Conservation (phyloP, 805 yeast species). For the Kluyveromyces siamensis region DNA sequence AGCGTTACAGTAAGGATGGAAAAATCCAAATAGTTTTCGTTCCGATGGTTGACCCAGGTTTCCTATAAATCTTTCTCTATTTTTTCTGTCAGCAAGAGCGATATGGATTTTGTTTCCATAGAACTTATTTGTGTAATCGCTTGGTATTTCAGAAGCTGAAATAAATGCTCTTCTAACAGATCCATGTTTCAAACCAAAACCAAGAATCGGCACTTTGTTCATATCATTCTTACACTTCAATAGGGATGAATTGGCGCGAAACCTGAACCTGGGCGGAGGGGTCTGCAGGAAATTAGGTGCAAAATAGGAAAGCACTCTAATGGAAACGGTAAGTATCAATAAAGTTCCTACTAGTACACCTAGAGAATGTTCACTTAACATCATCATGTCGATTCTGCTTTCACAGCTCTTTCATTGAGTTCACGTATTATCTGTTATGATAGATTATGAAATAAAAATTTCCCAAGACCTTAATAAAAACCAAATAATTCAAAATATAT, state of each 20-base stretch:
- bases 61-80: conserved; percentile 9
- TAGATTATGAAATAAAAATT: too few species aligned
- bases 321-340: background rate
- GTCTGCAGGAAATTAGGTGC: conserved; percentile 9
- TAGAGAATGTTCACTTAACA: too few species aligned
- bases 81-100: conserved; percentile 4
- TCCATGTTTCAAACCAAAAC: conserved; percentile 22
- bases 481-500: too few species aligned
- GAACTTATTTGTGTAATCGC: conserved; percentile 16
- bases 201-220: conserved; percentile 9
- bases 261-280: conserved; percentile 13
- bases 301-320: background rate
- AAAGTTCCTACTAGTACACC: background rate
- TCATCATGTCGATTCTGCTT: background rate
- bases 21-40: conserved; percentile 60
- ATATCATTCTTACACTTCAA: conserved; percentile 8
- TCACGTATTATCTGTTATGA: background rate
- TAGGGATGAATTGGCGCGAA: conserved; percentile 12
- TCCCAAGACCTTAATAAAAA: too few species aligned
- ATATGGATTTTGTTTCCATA: conserved; percentile 3
- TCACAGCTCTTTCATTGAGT: background rate
- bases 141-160: conserved; percentile 23
- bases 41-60: conserved; percentile 6
- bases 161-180: conserved; percentile 32
- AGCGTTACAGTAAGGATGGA: conserved; percentile 92